These are phyloP conservation scores for Pleurozium schreberi DNA, from an alignment of 225 moss, liverwort and hornwort species.

Conservation along the genomic window DNA sequence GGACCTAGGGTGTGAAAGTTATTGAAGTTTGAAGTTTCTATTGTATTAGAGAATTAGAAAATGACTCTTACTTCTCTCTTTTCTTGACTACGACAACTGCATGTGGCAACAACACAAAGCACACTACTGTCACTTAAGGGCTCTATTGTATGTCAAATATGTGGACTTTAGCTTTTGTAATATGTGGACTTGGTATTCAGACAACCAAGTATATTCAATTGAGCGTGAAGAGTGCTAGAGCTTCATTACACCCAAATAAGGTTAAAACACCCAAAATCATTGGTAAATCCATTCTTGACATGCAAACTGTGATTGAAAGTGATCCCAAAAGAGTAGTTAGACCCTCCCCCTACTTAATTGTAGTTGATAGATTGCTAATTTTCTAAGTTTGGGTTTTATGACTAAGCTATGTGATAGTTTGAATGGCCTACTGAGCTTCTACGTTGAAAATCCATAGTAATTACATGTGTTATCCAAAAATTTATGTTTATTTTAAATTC, in stretches of 20 bases:
- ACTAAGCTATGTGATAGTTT: not conserved
- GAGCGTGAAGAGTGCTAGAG: not conserved
- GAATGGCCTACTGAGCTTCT: accelerated
- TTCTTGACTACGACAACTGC: too few species aligned
- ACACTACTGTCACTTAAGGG: too few species aligned
- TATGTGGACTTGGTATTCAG: not conserved
- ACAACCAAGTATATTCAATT: not conserved
- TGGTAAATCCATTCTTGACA: accelerated
- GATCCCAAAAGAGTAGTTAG: not conserved
- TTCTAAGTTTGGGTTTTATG: not conserved
- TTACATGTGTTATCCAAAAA: not conserved
- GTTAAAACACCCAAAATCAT: not conserved
- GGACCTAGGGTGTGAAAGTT: too few species aligned
- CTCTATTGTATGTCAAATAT: too few species aligned
- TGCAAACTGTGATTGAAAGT: not conserved
- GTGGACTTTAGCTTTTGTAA: not conserved
- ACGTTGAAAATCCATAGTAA: not conserved
- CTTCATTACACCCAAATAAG: not conserved
- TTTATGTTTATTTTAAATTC: not conserved
- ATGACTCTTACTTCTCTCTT: too few species aligned
- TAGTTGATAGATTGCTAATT: not conserved
- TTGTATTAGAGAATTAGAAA: too few species aligned
- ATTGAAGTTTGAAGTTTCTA: too few species aligned
- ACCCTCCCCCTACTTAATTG: accelerated
- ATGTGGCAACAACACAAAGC: too few species aligned